These are phyloP conservation scores for Diplotaxis tenuifolia DNA, from an alignment of 345 rosid genomes.

Conservation along the genomic window DNA sequence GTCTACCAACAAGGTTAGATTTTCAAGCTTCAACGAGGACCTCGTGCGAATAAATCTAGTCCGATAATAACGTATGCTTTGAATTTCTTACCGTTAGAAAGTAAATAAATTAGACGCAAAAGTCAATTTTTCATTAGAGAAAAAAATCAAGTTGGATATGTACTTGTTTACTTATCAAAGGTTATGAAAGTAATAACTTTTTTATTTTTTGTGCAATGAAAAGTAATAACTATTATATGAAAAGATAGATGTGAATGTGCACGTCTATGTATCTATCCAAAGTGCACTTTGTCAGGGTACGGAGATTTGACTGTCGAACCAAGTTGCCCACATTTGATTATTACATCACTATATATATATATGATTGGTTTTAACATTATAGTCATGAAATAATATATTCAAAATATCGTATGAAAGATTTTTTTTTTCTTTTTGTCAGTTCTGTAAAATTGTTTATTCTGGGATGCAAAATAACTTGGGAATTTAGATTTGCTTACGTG, in stretches of 20 bases:
- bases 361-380: not conserved
- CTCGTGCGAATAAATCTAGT: conserved; percentile 25
- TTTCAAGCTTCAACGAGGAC: conserved; percentile 2
- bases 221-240: not conserved
- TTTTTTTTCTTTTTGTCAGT: conserved; percentile 1
- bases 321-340: conserved; percentile 11
- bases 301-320: conserved; percentile 23
- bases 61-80: conserved; percentile 16
- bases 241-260: not conserved
- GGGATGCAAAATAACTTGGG: not conserved
- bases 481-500: conserved; percentile 43
- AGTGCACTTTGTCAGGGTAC: conserved; percentile 30
- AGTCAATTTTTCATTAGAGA: conserved; percentile 4
- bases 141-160: not conserved
- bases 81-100: not conserved
- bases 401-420: not conserved
- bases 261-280: not conserved
- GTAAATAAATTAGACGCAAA: not conserved
- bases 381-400: not conserved
- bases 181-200: not conserved
- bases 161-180: not conserved
- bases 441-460: not conserved
- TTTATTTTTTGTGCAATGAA: too few species aligned
- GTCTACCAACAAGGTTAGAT: conserved; percentile 14
- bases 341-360: not conserved